Conservation (phyloP, 2,329 filamentous ascomycete species). For the Colletotrichum noveboracense region DNA sequence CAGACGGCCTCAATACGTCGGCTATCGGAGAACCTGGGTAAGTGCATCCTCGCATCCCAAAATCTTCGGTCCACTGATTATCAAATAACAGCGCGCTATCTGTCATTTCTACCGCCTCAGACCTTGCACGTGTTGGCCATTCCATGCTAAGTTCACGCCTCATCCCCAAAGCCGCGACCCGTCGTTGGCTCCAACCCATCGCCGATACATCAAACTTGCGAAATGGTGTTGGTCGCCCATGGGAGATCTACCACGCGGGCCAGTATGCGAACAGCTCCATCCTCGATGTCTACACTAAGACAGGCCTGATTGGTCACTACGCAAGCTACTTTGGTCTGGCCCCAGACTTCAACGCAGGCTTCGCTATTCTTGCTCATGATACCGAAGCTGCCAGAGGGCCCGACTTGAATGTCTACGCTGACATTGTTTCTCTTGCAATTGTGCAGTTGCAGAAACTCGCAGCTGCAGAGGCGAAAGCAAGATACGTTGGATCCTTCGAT, state of each 20-base stretch:
- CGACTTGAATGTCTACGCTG: conserved; percentile 38
- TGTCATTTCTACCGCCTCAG: conserved; percentile 21
- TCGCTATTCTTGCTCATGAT: conserved; percentile 39
- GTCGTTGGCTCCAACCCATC: conserved; percentile 34
- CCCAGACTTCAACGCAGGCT: conserved; percentile 32
- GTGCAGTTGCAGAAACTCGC: conserved; percentile 21
- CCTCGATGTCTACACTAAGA: conserved; percentile 31
- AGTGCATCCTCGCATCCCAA: not conserved
- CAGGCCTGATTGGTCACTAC: conserved; percentile 31
- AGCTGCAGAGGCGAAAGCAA: conserved; percentile 14
- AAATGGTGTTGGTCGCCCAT: conserved; percentile 36
- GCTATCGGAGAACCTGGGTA: conserved; percentile 24
- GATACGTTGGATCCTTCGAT: conserved; percentile 22
- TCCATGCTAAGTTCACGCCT: conserved; percentile 28
- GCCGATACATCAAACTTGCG: conserved; percentile 37
- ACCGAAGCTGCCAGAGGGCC: conserved; percentile 22
- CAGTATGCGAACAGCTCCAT: conserved; percentile 24
- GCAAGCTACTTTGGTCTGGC: conserved; percentile 30
- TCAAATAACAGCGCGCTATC: conserved; percentile 17
- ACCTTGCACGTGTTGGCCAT: conserved; percentile 26
- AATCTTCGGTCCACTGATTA: not conserved
- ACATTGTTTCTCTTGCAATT: conserved; percentile 31
- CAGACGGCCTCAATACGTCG: conserved; percentile 12
- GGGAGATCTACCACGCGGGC: conserved; percentile 36
- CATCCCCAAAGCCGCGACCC: conserved; percentile 25